Base-by-base conservation (phyloP, 176 grass and related monocot genomes). In the Pharus latifolius region DNA sequence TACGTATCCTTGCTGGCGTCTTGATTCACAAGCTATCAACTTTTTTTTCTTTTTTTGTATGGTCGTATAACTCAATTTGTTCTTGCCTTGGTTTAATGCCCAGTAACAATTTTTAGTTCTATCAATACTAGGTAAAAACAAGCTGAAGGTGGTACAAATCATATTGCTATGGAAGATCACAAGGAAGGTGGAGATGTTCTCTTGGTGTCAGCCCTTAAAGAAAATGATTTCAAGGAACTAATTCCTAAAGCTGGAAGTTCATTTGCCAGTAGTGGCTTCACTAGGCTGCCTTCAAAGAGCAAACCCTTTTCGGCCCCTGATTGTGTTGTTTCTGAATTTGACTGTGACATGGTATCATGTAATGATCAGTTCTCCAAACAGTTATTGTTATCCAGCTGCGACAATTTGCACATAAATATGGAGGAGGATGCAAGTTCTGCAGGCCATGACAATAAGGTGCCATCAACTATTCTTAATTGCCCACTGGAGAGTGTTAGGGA, bases 261-360 rank as follows among this genome's bases (percentile, higher is more conserved):
- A 31, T 44, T 10, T 34, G 34, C 48, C 32, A 25, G 31, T 3
- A 45, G 17, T 46, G 72, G 70, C 61, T 63, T 19, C 13, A 33
- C 41, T 28, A 60, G 24, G 22, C 60, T 83, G 33, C 69, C 45
- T 62, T 45, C 55, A 69, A 63, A 47, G 23, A 68, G n/a, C 32
- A 44, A 53, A 11, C 41, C 80, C 10, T 27, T 46, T 62, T 76
- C 27, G 14, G 7, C 47, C 18, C 27, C 49, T 15, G 76, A 61
- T 64, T 76, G 17, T 52, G 75, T 60, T 65, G 44, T 24, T 72
- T 76, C 34, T 13, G 72, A 73, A 27, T 32, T 49, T 27, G 38
- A 84, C 23, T 16, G 32, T 24, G 34, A 38, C 22, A 23, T 9
- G 8, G 13, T 54, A 58, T 84, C 72, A 9, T 23, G 63, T 45